Evolutionary conservation across 805 yeast genomes (phyloP), one percentile per base, ranked within the genome.

Genomic region (Cyberlindnera petersonii): DNA sequence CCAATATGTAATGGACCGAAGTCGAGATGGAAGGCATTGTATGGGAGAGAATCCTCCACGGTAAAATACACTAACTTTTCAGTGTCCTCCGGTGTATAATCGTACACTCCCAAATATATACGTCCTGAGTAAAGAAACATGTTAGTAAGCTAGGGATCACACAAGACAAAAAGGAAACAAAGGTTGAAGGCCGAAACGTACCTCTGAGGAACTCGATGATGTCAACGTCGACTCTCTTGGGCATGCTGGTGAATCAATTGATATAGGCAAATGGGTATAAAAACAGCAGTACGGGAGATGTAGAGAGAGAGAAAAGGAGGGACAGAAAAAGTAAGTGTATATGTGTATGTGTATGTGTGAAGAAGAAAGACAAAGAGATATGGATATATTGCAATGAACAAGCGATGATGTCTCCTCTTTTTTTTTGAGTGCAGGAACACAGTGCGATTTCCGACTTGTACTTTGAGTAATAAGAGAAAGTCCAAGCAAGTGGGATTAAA

Each of bases 1-100:
- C 97, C 97, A 36, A 91, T 79, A 59, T 91, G 95, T 50, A 93
- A 68, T 0, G 98, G 98, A 33, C 98, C 98, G 63, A 93, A 93
- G 61, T 93, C 98, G 48, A 89, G 72, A 60, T 91, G 96, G 67
- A 93, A 93, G n/a, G 94, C 73, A 57, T 93, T 93, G 61, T 93
- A 93, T 5, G 93, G 94, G 33, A 93, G 72, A 1, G 91, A 79
- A 48, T 89, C 95, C 54, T 93, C 98, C 4, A 93, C 86, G 0
- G 98, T 87, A 65, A 93, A 89, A 61, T 82, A 84, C 2, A 86
- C 95, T 30, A 79, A 64, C 24, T 81, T 82, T 19, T 72, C 75
- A 2, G 91, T 82, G 59, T 87, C 91, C 38, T 67, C 70, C 1
- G 98, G 98, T 13, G 76, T 66, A 47, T 72, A 65, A 57, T 88